A percentile compares a stretch with the other conserved stretches of the same genome.
These are phyloP conservation scores for Typha latifolia DNA, from an alignment of 176 grass and related monocot species.

Conservation along the genomic window DNA sequence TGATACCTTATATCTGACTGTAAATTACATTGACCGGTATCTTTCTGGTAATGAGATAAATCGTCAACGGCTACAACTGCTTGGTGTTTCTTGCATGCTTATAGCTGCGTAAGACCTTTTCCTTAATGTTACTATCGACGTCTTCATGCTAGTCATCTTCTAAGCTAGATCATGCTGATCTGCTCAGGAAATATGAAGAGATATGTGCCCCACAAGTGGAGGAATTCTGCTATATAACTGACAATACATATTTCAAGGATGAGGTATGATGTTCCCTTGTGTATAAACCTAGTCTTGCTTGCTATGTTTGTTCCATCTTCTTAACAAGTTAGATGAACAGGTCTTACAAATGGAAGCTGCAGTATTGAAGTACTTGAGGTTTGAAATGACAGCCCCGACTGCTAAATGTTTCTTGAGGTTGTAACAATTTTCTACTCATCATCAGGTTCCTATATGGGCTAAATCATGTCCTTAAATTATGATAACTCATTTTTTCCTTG, in stretches of 20 bases:
- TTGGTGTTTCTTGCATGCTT: constrained; percentile 96
- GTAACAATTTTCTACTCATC: constrained; percentile 5
- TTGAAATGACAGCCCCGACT: constrained; percentile 91
- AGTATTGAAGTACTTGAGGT: constrained; percentile 80
- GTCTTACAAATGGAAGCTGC: constrained; percentile 92
- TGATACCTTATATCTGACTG: constrained; percentile 84
- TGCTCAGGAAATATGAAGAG: constrained; percentile 90
- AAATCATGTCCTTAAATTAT: neutral
- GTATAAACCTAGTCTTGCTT: neutral
- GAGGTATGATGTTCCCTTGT: constrained; percentile 34
- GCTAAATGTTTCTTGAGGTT: constrained; percentile 90
- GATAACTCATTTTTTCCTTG: constrained; percentile 6
- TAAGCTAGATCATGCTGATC: neutral
- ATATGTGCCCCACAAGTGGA: constrained; percentile 98
- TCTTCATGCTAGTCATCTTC: neutral
- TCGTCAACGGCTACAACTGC: constrained; percentile 82
- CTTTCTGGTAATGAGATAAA: constrained; percentile 96
- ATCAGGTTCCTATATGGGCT: neutral
- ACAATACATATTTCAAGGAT: constrained; percentile 98
- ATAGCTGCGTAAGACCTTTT: constrained; percentile 81
- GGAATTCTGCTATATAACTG: constrained; percentile 99
- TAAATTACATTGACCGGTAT: constrained; percentile 87
- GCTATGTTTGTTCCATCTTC: neutral
- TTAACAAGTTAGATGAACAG: constrained; percentile 26
- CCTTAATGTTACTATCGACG: neutral